These are phyloP conservation scores for Periconia sp. DNA, from an alignment of 2,329 filamentous ascomycete species.

Conservation along the genomic window DNA sequence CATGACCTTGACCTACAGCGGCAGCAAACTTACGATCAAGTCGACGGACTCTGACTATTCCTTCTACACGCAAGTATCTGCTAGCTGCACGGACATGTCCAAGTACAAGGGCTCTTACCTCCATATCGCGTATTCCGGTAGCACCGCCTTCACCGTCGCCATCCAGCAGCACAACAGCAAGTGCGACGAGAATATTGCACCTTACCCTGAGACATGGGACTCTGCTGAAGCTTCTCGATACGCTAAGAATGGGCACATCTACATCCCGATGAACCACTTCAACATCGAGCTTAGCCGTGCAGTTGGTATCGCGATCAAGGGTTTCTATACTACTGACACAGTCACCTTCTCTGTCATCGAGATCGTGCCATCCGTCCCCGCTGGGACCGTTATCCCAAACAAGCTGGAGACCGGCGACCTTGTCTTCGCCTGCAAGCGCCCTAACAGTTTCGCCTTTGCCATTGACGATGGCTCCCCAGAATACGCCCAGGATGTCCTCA, in stretches of 20 bases:
- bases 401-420: constrained; percentile 68
- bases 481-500: constrained; percentile 65
- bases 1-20: constrained; percentile 59
- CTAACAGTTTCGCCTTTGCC: constrained; percentile 74
- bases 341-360: constrained; percentile 65
- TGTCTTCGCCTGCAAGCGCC: constrained; percentile 68
- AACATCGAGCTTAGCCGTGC: constrained; percentile 62
- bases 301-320: constrained; percentile 67
- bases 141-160: constrained; percentile 67
- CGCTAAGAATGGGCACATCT: constrained; percentile 62
- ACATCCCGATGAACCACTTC: constrained; percentile 72
- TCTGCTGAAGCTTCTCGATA: constrained; percentile 70
- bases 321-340: constrained; percentile 63
- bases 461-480: constrained; percentile 71
- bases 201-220: constrained; percentile 72
- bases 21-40: constrained; percentile 60
- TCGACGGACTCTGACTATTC: constrained; percentile 66
- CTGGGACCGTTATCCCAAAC: constrained; percentile 58
- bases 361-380: constrained; percentile 63
- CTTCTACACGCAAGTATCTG: constrained; percentile 65
- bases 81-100: constrained; percentile 62
- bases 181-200: constrained; percentile 62
- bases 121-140: constrained; percentile 68
- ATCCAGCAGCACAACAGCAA: constrained; percentile 70
- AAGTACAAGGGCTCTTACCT: constrained; percentile 65